Evolutionary conservation across 495 filamentous ascomycete species (phyloP).

Genomic region (Peziza echinospora): DNA sequence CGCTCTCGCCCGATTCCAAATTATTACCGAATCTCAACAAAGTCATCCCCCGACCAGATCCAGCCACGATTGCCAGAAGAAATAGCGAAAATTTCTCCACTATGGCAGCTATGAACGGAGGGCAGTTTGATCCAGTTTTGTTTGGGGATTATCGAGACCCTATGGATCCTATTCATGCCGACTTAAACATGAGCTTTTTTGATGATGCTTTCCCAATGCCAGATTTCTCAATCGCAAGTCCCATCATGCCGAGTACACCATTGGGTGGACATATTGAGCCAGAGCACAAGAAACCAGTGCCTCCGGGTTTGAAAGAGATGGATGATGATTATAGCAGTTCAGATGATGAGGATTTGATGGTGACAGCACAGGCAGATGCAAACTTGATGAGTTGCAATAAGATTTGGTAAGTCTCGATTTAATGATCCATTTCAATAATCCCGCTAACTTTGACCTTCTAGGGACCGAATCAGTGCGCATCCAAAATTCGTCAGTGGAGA

Average conservation of each 20-base stretch:
- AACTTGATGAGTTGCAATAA: constrained; percentile 67
- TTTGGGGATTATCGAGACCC: constrained; percentile 89
- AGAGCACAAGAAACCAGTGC: background rate
- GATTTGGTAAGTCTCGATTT: constrained; percentile 50
- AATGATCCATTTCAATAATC: constrained; percentile 8
- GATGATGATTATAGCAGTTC: constrained; percentile 35
- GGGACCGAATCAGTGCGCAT: constrained; percentile 79
- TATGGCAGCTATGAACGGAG: constrained; percentile 45
- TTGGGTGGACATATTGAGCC: background rate
- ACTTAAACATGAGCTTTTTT: constrained; percentile 58
- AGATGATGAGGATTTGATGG: constrained; percentile 49
- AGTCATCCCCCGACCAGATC: background rate
- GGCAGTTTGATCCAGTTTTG: constrained; percentile 74
- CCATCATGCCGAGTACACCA: background rate
- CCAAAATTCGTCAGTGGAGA: constrained; percentile 70
- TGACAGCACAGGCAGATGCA: constrained; percentile 21
- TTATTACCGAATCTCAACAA: constrained; percentile 10
- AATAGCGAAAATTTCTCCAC: constrained; percentile 6
- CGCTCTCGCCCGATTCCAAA: constrained; percentile 15
- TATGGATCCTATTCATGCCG: constrained; percentile 45
- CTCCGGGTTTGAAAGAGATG: background rate
- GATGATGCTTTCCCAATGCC: constrained; percentile 64
- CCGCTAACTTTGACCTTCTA: constrained; percentile 23
- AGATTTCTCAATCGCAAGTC: background rate
- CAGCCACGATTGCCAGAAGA: constrained; percentile 1